These are phyloP conservation scores for Fraxinus floribunda DNA, from an alignment of 305 asterid genomes.

Conservation along the genomic window DNA sequence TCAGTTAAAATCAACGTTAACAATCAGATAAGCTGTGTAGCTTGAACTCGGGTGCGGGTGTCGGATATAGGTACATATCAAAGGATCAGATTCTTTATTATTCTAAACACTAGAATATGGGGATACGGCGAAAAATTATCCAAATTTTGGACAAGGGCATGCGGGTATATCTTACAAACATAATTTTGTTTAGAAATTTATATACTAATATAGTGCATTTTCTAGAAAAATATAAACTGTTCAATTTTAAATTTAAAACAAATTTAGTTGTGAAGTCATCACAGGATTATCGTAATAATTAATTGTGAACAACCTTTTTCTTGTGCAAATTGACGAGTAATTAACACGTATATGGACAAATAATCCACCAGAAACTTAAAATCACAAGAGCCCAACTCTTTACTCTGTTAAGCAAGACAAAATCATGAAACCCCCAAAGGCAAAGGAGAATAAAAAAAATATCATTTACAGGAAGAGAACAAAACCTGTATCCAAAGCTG, in stretches of 20 bases:
- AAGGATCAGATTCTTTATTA: not conserved
- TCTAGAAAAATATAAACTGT: not conserved
- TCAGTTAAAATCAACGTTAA: not conserved
- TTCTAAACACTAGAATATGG: not conserved
- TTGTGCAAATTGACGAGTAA: not conserved
- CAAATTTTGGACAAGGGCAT: not conserved
- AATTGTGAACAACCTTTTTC: not conserved
- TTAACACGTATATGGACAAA: not conserved
- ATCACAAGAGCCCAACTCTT: not conserved
- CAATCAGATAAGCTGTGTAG: not conserved
- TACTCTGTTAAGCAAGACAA: not conserved
- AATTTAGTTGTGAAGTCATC: not conserved
- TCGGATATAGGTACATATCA: not conserved
- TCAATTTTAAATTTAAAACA: not conserved
- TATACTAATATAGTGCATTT: not conserved
- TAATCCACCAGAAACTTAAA: not conserved
- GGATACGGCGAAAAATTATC: not conserved
- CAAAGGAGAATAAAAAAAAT: not conserved
- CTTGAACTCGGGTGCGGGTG: not conserved
- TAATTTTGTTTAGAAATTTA: not conserved
- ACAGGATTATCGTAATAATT: not conserved
- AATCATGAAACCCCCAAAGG: not conserved
- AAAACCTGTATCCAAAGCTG: constrained; percentile 75
- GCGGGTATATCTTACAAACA: not conserved
- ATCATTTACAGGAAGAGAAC: not conserved